These are phyloP conservation scores for Pseudocercospora cruenta DNA, from an alignment of 2,329 filamentous ascomycete species.

Conservation along the genomic window DNA sequence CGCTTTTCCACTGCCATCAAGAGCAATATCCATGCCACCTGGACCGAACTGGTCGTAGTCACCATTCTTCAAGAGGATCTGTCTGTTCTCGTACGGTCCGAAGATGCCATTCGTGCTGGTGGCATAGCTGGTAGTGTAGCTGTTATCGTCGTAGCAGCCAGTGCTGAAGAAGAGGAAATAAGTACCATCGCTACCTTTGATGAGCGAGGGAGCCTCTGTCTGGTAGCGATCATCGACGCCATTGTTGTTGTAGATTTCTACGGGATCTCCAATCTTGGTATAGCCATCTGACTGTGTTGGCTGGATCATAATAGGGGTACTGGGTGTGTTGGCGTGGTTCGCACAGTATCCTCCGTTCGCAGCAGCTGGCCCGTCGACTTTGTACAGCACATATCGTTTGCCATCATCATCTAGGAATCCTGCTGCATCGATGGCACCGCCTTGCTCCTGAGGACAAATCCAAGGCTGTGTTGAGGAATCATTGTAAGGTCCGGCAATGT, in stretches of 20 bases:
- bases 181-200: constrained; percentile 22
- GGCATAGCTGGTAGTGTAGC: constrained; percentile 32
- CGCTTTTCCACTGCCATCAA: constrained; percentile 19
- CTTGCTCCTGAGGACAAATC: constrained; percentile 27
- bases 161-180: constrained; percentile 34
- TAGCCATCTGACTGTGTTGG: constrained; percentile 54
- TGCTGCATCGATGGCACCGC: constrained; percentile 62
- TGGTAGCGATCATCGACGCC: constrained; percentile 29
- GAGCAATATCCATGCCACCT: constrained; percentile 28
- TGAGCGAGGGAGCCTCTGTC: constrained; percentile 29
- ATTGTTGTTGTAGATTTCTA: constrained; percentile 29
- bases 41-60: constrained; percentile 25
- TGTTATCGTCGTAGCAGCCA: constrained; percentile 27
- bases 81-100: constrained; percentile 30
- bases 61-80: constrained; percentile 30
- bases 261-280: constrained; percentile 23
- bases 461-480: constrained; percentile 24
- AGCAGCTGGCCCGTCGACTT: constrained; percentile 64
- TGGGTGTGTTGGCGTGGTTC: constrained; percentile 41
- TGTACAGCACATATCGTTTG: constrained; percentile 64
- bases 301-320: constrained; percentile 63
- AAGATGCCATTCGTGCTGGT: constrained; percentile 22
- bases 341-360: constrained; percentile 47
- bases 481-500: constrained; percentile 30
- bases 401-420: constrained; percentile 62